Conservation (phyloP, 1,139 yeast genomes). For the Pichia sp. region DNA sequence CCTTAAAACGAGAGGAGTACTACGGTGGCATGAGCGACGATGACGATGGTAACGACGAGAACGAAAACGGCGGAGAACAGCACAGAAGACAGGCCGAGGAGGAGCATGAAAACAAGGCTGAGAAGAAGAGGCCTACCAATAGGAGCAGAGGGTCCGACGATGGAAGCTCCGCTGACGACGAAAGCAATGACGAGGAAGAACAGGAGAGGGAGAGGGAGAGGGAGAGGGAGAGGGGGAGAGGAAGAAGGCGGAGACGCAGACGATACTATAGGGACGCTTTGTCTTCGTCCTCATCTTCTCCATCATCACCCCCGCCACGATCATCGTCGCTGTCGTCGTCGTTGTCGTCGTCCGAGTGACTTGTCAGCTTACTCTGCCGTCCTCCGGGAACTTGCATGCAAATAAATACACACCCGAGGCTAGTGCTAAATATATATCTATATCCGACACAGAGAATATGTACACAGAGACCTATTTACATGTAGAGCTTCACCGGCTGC, state of each 20-base stretch:
- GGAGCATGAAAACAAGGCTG: not conserved
- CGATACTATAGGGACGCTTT: not conserved
- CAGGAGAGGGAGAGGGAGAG: not conserved
- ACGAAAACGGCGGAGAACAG: not conserved
- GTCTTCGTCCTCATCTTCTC: not conserved
- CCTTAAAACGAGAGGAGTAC: conserved; percentile 15
- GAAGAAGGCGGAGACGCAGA: not conserved
- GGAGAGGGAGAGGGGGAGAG: not conserved
- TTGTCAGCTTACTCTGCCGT: not conserved
- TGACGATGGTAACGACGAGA: not conserved
- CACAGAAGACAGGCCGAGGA: not conserved
- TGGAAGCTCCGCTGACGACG: not conserved
- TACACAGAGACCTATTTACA: too few species aligned
- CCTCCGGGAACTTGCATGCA: too few species aligned
- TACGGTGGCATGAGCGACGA: conserved; percentile 9
- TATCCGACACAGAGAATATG: too few species aligned
- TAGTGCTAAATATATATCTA: too few species aligned
- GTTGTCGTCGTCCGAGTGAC: not conserved
- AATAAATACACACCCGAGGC: too few species aligned
- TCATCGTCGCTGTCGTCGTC: not conserved
- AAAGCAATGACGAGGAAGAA: not conserved
- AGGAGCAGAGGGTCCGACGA: not conserved
- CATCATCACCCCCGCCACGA: too few species aligned
- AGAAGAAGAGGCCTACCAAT: not conserved
- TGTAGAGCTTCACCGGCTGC: too few species aligned